These are phyloP conservation scores for Dictyostelium firmibasis DNA, from an alignment of 78 protist genomes.

Conservation along the genomic window DNA sequence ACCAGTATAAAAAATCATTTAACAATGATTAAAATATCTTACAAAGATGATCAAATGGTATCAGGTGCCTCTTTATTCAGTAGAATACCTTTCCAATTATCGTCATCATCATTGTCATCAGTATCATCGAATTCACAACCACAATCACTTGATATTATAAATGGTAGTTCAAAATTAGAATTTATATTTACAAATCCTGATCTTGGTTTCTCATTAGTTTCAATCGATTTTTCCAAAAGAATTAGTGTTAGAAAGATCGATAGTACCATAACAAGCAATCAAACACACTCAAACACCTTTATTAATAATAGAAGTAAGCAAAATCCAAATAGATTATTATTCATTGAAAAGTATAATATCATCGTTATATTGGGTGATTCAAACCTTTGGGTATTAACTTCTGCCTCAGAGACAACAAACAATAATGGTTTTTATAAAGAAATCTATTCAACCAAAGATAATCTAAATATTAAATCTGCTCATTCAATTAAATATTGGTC, in stretches of 20 bases:
- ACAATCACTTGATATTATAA: background rate
- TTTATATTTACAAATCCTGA: background rate
- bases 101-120: no score
- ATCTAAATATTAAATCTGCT: background rate
- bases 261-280: background rate
- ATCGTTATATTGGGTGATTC: background rate
- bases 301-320: background rate
- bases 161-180: background rate
- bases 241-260: background rate
- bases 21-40: background rate
- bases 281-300: no score
- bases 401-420: background rate
- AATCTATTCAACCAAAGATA: background rate
- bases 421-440: background rate
- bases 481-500: slow-evolving; percentile 34
- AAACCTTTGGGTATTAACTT: background rate
- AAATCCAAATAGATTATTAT: slow-evolving; percentile 51
- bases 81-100: background rate
- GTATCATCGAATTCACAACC: background rate
- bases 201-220: background rate
- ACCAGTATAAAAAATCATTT: slow-evolving; percentile 32
- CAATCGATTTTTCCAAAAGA: slow-evolving; percentile 11
- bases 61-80: background rate
- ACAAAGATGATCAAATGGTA: background rate
- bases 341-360: background rate